These are phyloP conservation scores for Parastagonospora nodorum DNA, from an alignment of 2,329 filamentous ascomycete genomes.

Conservation along the genomic window DNA sequence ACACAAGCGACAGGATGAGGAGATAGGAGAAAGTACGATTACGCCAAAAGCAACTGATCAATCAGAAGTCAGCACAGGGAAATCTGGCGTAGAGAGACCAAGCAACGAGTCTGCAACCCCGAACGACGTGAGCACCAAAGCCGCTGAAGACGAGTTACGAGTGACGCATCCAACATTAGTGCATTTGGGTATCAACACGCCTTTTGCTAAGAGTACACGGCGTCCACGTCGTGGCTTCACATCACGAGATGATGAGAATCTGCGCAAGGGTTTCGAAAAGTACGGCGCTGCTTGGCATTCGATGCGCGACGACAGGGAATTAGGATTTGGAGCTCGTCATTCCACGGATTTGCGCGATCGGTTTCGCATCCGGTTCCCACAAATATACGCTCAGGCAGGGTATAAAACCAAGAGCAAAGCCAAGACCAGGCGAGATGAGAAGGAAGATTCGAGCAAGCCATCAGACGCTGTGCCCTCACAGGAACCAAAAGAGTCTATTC, in stretches of 20 bases:
- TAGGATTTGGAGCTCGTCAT: conserved; percentile 58
- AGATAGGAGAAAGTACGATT: background rate
- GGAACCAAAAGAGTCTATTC: background rate
- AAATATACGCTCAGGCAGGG: conserved; percentile 59
- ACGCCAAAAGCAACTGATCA: background rate
- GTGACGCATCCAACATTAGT: conserved; percentile 20
- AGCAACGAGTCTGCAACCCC: too few species aligned
- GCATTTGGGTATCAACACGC: conserved; percentile 55
- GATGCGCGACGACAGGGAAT: conserved; percentile 60
- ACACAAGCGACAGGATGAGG: conserved; percentile 46
- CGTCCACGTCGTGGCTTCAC: conserved; percentile 63
- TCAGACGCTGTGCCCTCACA: background rate
- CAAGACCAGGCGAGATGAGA: conserved; percentile 2
- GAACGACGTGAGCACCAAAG: too few species aligned
- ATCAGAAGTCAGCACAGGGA: background rate
- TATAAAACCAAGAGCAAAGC: conserved; percentile 39
- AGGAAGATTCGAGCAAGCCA: background rate
- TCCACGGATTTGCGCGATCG: conserved; percentile 65
- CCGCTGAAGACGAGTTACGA: too few species aligned
- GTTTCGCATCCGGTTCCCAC: conserved; percentile 64
- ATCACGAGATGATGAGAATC: conserved; percentile 60
- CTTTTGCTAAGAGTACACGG: conserved; percentile 56
- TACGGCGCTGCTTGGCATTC: conserved; percentile 65
- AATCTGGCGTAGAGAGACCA: background rate
- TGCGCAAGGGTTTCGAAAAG: conserved; percentile 63